Percentiles rank a stretch among this genome's conserved stretches.
Evolutionary conservation across 2,329 filamentous ascomycete species (phyloP).

Genomic region (Sclerotinia nivalis): DNA sequence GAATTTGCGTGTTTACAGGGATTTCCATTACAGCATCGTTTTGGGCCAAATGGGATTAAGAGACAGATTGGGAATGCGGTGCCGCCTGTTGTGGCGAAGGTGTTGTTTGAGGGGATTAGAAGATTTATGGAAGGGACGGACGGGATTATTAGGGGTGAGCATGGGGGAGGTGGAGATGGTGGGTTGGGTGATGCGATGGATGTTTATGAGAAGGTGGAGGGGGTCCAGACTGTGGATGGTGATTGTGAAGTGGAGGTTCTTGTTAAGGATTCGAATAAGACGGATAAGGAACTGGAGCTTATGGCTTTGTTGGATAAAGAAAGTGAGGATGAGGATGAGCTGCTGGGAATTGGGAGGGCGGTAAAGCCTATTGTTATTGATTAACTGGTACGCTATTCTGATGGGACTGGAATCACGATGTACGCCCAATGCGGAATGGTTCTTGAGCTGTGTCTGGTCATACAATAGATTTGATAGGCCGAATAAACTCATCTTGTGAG

Average conservation of each 20-base stretch:
- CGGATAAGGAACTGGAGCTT: background rate
- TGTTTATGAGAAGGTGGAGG: background rate
- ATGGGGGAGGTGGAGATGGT: background rate
- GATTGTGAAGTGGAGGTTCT: background rate
- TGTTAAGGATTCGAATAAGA: background rate
- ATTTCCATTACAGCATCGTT: slow-evolving; percentile 63
- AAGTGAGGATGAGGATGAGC: background rate
- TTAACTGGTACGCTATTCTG: background rate
- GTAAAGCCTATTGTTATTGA: slow-evolving; percentile 1
- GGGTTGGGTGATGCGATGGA: background rate
- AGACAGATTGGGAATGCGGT: slow-evolving; percentile 80
- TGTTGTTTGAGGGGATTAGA: slow-evolving; percentile 44
- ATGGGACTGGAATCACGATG: background rate
- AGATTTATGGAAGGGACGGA: slow-evolving; percentile 42
- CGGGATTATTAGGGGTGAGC: slow-evolving; percentile 38
- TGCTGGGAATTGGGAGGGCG: background rate
- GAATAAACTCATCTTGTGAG: no score
- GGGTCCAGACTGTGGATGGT: background rate
- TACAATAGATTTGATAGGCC: no score
- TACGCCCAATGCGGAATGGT: no score
- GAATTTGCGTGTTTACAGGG: slow-evolving; percentile 71
- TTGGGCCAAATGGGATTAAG: slow-evolving; percentile 50
- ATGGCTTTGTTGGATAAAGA: background rate
- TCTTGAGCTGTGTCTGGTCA: no score
- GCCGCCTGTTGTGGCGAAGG: slow-evolving; percentile 58